Conservation (phyloP, 1,284 basidiomycete species). For the Malassezia japonica region DNA sequence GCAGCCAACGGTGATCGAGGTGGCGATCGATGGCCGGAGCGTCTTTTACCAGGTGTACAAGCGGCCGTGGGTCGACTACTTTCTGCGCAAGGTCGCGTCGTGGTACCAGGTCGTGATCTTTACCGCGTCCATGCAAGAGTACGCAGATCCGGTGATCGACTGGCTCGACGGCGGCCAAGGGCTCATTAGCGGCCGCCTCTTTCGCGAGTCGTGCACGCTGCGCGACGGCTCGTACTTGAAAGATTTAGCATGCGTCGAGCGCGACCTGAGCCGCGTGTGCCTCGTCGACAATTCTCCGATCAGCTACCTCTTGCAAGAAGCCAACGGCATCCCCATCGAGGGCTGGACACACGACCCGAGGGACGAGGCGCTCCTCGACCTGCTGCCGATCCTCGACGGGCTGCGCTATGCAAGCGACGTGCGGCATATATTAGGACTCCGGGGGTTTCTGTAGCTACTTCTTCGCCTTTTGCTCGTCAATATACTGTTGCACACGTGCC, state of each 20-base stretch:
- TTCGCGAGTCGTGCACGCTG: conserved; percentile 89
- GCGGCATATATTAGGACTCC: conserved; percentile 75
- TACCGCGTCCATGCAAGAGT: conserved; percentile 97
- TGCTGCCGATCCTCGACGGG: conserved; percentile 87
- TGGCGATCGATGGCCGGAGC: conserved; percentile 74
- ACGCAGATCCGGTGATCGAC: conserved; percentile 98
- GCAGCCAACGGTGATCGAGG: conserved; percentile 80
- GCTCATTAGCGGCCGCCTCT: conserved; percentile 75
- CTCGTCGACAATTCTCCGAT: conserved; percentile 93
- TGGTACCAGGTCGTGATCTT: conserved; percentile 99
- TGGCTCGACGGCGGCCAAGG: conserved; percentile 87
- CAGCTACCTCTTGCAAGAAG: conserved; percentile 84
- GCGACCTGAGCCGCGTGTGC: conserved; percentile 79
- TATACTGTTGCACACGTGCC: conserved; percentile 19
- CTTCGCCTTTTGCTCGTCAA: conserved; percentile 19
- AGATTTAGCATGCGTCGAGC: conserved; percentile 74
- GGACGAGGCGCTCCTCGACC: conserved; percentile 89
- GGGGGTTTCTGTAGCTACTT: conserved; percentile 35
- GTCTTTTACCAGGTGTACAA: conserved; percentile 98
- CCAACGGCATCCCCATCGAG: conserved; percentile 96
- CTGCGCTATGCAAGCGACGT: conserved; percentile 92
- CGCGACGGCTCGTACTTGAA: conserved; percentile 92
- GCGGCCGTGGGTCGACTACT: conserved; percentile 71
- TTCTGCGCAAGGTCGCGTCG: conserved; percentile 60
- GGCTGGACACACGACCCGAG: conserved; percentile 96